Conservation (phyloP, 805 yeast genomes). For the Cyberlindnera amylophila region DNA sequence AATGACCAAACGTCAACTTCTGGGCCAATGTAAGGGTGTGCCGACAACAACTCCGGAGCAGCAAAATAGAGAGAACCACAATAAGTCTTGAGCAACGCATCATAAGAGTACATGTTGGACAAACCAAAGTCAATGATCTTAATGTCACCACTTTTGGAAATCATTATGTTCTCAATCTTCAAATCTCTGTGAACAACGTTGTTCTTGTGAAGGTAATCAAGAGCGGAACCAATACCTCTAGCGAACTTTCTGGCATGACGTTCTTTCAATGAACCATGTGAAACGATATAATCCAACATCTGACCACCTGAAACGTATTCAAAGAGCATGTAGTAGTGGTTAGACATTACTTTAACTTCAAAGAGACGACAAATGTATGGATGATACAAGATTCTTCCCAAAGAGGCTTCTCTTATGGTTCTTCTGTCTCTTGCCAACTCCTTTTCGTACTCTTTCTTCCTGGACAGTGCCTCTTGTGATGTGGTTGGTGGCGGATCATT, state of each 20-base stretch:
- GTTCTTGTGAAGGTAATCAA: constrained; percentile 89
- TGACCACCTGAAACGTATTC: constrained; percentile 98
- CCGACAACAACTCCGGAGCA: constrained; percentile 93
- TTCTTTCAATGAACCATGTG: constrained; percentile 93
- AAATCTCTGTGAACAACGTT: constrained; percentile 96
- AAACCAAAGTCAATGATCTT: constrained; percentile 96
- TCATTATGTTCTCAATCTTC: constrained; percentile 94
- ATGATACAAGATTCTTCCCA: constrained; percentile 85
- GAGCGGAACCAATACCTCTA: constrained; percentile 88
- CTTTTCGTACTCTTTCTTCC: constrained; percentile 69
- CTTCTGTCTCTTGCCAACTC: constrained; percentile 89
- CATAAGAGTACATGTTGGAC: constrained; percentile 76
- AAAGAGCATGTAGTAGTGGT: constrained; percentile 93
- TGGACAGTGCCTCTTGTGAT: constrained; percentile 52
- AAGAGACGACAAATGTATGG: constrained; percentile 88
- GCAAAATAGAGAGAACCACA: constrained; percentile 98
- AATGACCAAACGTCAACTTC: constrained; percentile 98
- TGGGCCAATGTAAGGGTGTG: constrained; percentile 91
- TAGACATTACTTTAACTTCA: constrained; percentile 95
- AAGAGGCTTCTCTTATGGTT: constrained; percentile 91
- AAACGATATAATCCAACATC: constrained; percentile 92
- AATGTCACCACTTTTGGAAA: constrained; percentile 88
- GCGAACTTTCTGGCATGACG: constrained; percentile 93
- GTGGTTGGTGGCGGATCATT: constrained; percentile 63
- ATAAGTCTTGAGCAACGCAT: constrained; percentile 77